Evolutionary conservation across 2,329 filamentous ascomycete species (phyloP).

Genomic region (Tolypocladium amazonense): DNA sequence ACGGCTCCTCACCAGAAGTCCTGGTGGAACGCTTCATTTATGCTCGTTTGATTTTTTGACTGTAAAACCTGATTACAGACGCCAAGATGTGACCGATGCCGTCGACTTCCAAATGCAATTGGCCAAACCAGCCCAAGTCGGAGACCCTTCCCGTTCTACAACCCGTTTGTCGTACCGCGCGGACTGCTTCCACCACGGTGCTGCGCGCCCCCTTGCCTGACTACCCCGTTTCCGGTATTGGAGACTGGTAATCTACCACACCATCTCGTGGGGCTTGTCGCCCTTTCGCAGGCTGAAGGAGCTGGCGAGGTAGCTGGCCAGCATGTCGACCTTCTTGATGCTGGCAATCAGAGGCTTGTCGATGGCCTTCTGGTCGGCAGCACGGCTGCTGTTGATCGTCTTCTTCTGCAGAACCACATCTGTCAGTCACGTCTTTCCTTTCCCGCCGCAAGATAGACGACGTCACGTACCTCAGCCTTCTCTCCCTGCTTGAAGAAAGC

Average conservation of each 20-base stretch:
- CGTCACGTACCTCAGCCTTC: conserved; percentile 75
- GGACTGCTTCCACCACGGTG: conserved; percentile 2
- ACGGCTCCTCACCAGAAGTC: conserved; percentile 20
- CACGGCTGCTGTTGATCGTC: conserved; percentile 82
- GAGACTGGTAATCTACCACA: conserved; percentile 60
- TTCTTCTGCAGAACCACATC: conserved; percentile 65
- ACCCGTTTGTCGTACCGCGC: conserved; percentile 16
- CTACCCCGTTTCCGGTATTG: not conserved
- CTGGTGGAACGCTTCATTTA: conserved; percentile 17
- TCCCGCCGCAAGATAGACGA: not conserved
- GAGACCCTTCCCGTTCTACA: conserved; percentile 35
- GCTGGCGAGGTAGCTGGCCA: conserved; percentile 86
- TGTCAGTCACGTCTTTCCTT: conserved; percentile 11
- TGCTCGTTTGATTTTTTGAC: conserved; percentile 41
- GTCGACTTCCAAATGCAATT: conserved; percentile 57
- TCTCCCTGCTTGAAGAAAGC: conserved; percentile 99
- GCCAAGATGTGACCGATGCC: conserved; percentile 56
- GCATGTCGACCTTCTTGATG: conserved; percentile 97
- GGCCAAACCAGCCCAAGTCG: conserved; percentile 48
- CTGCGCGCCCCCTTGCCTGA: not conserved
- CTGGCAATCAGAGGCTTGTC: conserved; percentile 91
- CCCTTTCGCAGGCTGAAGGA: conserved; percentile 98
- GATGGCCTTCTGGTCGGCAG: conserved; percentile 95
- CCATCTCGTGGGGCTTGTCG: conserved; percentile 99
- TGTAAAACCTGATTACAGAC: conserved; percentile 57